Conservation (phyloP, 495 filamentous ascomycete species). For the Neurospora sp. region DNA sequence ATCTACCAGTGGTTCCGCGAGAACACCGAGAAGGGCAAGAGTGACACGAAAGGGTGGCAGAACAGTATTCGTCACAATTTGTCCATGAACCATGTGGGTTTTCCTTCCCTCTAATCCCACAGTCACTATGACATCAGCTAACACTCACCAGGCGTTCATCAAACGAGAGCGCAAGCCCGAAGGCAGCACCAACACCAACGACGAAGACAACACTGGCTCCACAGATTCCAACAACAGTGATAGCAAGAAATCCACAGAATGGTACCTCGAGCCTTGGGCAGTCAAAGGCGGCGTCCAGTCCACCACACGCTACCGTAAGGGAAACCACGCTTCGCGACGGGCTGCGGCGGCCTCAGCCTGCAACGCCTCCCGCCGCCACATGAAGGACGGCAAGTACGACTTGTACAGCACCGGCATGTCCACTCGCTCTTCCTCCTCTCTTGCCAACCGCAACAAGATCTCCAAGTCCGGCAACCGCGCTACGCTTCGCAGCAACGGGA, state of each 20-base stretch:
- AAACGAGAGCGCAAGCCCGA: slow-evolving; percentile 26
- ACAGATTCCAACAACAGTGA: slow-evolving; percentile 5
- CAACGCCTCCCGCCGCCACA: neutral
- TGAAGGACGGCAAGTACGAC: neutral
- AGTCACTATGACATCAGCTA: neutral
- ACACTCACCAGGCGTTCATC: slow-evolving; percentile 28
- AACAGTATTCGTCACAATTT: slow-evolving; percentile 96
- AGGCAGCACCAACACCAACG: slow-evolving; percentile 2
- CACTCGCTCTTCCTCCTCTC: neutral
- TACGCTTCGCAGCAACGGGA: neutral
- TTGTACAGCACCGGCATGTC: neutral
- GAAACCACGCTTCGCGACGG: slow-evolving; percentile 14
- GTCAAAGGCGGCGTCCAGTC: slow-evolving; percentile 30
- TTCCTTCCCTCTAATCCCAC: neutral
- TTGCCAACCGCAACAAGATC: neutral
- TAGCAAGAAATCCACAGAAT: slow-evolving; percentile 31
- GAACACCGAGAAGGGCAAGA: slow-evolving; percentile 66
- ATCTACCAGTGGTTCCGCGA: slow-evolving; percentile 86
- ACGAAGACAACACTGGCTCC: neutral
- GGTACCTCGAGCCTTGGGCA: slow-evolving; percentile 32
- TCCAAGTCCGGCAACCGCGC: neutral
- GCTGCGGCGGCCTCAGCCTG: neutral
- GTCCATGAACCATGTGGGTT: slow-evolving; percentile 87
- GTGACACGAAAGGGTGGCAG: slow-evolving; percentile 73
- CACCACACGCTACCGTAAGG: slow-evolving; percentile 40